Base-by-base conservation (phyloP, 371 early-diverging fungal genomes). In the Apophysomyces trapeziformis region DNA sequence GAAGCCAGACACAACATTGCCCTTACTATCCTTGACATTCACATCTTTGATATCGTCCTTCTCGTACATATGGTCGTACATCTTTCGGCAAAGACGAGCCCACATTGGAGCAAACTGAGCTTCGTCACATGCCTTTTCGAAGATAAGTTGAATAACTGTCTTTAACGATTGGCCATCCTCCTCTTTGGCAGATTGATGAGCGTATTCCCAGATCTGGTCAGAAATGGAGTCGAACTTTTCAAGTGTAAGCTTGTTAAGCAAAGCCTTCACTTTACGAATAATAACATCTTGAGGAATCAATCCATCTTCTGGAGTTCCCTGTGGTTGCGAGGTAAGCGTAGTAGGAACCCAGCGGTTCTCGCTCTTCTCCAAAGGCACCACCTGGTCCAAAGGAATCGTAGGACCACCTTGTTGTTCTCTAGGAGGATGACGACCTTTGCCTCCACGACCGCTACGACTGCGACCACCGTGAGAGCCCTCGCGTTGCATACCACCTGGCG, bases 111-210 rank as follows among this genome's bases (percentile, higher is more conserved):
- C 92, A 85, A 96, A 98, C 64, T 85, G 85, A 26, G 94, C 87
- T 80, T 99, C 97, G 69, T 96, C 97, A 59, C 94, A 86, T 5
- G 99, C 97, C 83, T 99, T 98, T 41, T 96, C 94, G 69, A 95
- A 98, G 58, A 95, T 89, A 32, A 92, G 83, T 60, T 83, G 84
- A 68, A 97, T 93, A 54, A 97, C 90, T 60, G 85, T 87, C 65
- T 84, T 83, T 59, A 98, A 77, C 3, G 93, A 87, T 18, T 80
- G 74, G 43, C 92, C 92, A 67, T 90, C 85, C 1, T 75, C 76
- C 77, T 92, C 92, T 65, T 87, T 83, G 66, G 74, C 75, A 11
- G 92, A 90, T 73, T 88, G 73, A 61, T 88, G 77, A 41, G 90
- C 93, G 73, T 89, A 85, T n/a, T 87, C 87, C 66, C 93, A 73